Evolutionary conservation across 352 stramenopile genomes (phyloP).

Genomic region (Phytophthora pseudosyringae): DNA sequence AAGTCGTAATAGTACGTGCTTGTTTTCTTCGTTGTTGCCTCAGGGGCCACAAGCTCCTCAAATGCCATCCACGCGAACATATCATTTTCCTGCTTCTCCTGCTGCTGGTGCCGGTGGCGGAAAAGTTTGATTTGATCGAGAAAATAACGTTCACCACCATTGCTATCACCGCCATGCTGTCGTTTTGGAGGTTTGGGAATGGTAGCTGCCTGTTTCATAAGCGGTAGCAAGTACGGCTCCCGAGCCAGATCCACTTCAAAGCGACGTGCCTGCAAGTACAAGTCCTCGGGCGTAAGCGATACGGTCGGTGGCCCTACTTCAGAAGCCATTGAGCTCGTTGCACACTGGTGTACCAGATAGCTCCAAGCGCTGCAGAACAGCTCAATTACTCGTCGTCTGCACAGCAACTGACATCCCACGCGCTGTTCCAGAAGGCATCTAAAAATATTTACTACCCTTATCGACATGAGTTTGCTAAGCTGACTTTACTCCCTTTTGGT

Average conservation of each 20-base stretch:
- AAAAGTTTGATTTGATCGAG: conserved; percentile 55
- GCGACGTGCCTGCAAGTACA: conserved; percentile 47
- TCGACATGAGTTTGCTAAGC: not conserved
- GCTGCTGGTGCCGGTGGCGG: conserved; percentile 32
- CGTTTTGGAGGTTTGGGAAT: conserved; percentile 53
- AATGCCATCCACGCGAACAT: conserved; percentile 60
- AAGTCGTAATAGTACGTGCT: conserved; percentile 73
- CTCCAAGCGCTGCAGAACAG: not conserved
- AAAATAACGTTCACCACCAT: conserved; percentile 49
- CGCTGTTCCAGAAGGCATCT: not conserved
- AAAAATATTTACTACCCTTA: not conserved
- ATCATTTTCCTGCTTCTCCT: conserved; percentile 12
- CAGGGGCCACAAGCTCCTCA: conserved; percentile 26
- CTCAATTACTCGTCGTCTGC: too few relatives aligned
- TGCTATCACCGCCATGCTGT: conserved; percentile 20
- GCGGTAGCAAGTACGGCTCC: conserved; percentile 56
- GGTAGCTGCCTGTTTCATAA: conserved; percentile 56
- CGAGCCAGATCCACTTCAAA: conserved; percentile 52
- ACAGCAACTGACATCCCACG: too few relatives aligned
- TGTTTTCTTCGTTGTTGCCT: conserved; percentile 11
- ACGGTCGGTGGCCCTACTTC: not conserved
- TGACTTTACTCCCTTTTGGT: conserved; percentile 23
- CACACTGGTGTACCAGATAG: not conserved
- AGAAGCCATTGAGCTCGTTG: conserved; percentile 6
- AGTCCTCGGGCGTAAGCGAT: conserved; percentile 48